A percentile compares a stretch with the other conserved stretches of the same genome.
Conservation (phyloP, 805 yeast species). For the Jamesozyma spencerorum region DNA sequence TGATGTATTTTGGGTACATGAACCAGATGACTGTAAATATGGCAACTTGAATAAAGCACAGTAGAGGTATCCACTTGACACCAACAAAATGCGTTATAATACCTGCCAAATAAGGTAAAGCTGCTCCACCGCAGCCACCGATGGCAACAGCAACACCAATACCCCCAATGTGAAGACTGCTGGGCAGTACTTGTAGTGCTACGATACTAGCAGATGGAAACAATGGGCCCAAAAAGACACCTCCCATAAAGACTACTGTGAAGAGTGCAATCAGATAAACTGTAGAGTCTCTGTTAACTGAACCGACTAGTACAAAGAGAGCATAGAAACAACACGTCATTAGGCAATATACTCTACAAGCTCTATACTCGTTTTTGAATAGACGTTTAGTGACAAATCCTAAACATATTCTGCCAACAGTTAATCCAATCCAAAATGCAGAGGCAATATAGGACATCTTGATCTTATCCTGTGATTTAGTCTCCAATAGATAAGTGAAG, state of each 20-base stretch:
- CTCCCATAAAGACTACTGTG: constrained; percentile 36
- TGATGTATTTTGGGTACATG: constrained; percentile 22
- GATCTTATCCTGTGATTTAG: constrained; percentile 39
- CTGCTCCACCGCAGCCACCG: constrained; percentile 81
- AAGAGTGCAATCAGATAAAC: constrained; percentile 18
- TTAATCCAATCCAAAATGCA: constrained; percentile 65
- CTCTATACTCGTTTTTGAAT: constrained; percentile 38
- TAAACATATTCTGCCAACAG: constrained; percentile 50
- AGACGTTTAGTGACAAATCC: constrained; percentile 45
- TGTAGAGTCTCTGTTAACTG: constrained; percentile 8
- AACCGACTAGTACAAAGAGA: constrained; percentile 20
- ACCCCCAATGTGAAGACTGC: constrained; percentile 50
- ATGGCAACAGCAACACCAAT: constrained; percentile 68
- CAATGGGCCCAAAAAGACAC: constrained; percentile 58
- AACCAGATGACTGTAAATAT: constrained; percentile 20
- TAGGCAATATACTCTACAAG: constrained; percentile 29
- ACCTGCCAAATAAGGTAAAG: constrained; percentile 60
- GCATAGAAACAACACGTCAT: constrained; percentile 30
- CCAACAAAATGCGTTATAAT: constrained; percentile 21
- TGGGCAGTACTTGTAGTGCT: constrained; percentile 54
- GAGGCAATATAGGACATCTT: constrained; percentile 56
- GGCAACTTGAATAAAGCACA: constrained; percentile 20
- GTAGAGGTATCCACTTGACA: constrained; percentile 21
- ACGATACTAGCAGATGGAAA: constrained; percentile 67
- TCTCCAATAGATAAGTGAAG: constrained; percentile 49